Percentiles rank a stretch among this genome's conserved stretches.
Evolutionary conservation across 2,329 filamentous ascomycete species (phyloP).

Genomic region (Colletotrichum spinosum): DNA sequence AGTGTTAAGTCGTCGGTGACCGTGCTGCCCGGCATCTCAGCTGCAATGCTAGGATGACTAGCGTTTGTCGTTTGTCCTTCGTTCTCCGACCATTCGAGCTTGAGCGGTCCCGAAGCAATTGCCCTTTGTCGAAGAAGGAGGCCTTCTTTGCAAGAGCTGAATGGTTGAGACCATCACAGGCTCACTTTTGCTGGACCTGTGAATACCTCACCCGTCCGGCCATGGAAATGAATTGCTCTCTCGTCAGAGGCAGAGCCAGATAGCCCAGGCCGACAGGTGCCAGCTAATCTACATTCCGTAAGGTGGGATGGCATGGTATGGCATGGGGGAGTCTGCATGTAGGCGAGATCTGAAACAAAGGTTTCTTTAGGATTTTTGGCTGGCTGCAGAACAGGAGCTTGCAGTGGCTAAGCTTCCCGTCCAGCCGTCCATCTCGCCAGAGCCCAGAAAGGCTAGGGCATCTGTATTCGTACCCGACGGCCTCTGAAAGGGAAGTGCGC

Average conservation of each 20-base stretch:
- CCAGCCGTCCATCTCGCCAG: slow-evolving; percentile 13
- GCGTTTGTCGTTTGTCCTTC: background rate
- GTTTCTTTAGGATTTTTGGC: slow-evolving; percentile 30
- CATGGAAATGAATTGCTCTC: slow-evolving; percentile 24
- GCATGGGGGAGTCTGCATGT: slow-evolving; percentile 12
- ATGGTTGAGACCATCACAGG: too few relatives aligned
- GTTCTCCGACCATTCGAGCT: background rate
- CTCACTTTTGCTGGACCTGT: too few relatives aligned
- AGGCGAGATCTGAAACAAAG: slow-evolving; percentile 36
- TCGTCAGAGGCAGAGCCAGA: slow-evolving; percentile 15
- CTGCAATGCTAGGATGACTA: background rate
- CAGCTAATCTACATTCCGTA: slow-evolving; percentile 14
- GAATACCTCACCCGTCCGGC: slow-evolving; percentile 6
- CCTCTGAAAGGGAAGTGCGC: slow-evolving; percentile 16
- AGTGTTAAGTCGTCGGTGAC: slow-evolving; percentile 9
- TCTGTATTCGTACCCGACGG: slow-evolving; percentile 24
- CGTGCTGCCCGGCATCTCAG: background rate
- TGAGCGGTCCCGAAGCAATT: too few relatives aligned
- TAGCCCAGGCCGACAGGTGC: slow-evolving; percentile 8
- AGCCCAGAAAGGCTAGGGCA: slow-evolving; percentile 4
- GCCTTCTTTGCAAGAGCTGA: too few relatives aligned
- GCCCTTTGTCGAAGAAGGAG: too few relatives aligned
- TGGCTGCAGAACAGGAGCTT: slow-evolving; percentile 31
- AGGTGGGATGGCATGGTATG: slow-evolving; percentile 18
- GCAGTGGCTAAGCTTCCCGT: slow-evolving; percentile 32